Evolutionary conservation across 768 basidiomycete genomes (phyloP).

Genomic region (Leccinum truebloodii): DNA sequence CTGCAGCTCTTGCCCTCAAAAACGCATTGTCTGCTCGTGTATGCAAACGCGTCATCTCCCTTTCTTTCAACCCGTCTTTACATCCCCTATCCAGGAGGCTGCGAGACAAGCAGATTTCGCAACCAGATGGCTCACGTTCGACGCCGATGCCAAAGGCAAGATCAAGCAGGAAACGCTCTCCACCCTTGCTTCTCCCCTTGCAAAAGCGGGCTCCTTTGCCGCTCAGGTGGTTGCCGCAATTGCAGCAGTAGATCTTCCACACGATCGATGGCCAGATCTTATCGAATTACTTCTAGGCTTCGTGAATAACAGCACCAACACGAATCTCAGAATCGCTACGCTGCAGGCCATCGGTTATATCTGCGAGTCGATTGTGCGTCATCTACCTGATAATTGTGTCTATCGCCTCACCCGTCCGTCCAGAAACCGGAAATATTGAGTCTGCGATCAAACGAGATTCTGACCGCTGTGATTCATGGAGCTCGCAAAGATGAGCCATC

Average conservation of each 20-base stretch:
- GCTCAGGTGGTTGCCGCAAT: constrained; percentile 95
- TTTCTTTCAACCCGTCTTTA: constrained; percentile 18
- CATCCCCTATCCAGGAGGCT: constrained; percentile 54
- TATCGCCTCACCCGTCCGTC: constrained; percentile 7
- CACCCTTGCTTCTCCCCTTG: constrained; percentile 71
- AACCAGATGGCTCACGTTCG: constrained; percentile 80
- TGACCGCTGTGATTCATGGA: constrained; percentile 98
- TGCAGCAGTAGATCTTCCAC: constrained; percentile 89
- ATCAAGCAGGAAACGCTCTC: constrained; percentile 87
- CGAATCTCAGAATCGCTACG: constrained; percentile 80
- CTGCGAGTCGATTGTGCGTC: constrained; percentile 92
- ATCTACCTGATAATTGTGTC: constrained; percentile 1
- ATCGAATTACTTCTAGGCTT: constrained; percentile 87
- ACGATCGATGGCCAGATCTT: constrained; percentile 85
- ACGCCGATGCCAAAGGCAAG: constrained; percentile 64
- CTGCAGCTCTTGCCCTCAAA: constrained; percentile 97
- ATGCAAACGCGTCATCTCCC: constrained; percentile 39
- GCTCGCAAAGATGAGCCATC: constrained; percentile 95
- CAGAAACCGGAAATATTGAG: constrained; percentile 94
- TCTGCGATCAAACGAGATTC: constrained; percentile 91
- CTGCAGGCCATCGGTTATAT: constrained; percentile 96
- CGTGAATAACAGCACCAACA: constrained; percentile 71
- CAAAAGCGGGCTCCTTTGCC: constrained; percentile 81
- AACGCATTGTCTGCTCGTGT: constrained; percentile 91
- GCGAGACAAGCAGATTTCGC: constrained; percentile 75